These are phyloP conservation scores for Fusarium praegraminearum DNA, from an alignment of 2,329 filamentous ascomycete species.

Conservation along the genomic window DNA sequence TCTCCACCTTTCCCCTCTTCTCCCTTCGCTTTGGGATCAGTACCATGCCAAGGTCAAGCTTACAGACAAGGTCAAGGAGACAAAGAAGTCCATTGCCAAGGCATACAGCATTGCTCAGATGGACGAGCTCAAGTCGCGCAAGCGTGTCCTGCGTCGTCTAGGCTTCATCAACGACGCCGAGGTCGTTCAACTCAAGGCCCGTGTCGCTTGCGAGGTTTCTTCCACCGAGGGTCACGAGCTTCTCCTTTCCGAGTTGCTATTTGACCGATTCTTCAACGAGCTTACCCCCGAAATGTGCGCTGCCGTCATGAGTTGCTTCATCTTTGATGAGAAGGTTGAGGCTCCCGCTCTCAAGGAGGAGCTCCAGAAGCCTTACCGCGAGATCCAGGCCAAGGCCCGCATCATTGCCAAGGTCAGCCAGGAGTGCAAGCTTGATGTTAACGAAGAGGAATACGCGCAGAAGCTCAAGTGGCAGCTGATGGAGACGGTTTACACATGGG, in stretches of 20 bases:
- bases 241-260: constrained; percentile 90
- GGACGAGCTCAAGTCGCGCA: constrained; percentile 95
- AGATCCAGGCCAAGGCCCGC: constrained; percentile 88
- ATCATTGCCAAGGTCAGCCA: constrained; percentile 92
- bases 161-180: constrained; percentile 96
- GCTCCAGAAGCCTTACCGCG: constrained; percentile 84
- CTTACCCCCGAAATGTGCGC: constrained; percentile 89
- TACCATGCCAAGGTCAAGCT: constrained; percentile 85
- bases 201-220: constrained; percentile 97
- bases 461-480: constrained; percentile 95
- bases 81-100: constrained; percentile 87
- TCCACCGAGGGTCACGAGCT: constrained; percentile 92
- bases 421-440: constrained; percentile 93
- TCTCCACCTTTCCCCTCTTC: constrained; percentile 87
- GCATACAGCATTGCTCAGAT: constrained; percentile 91
- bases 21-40: constrained; percentile 87
- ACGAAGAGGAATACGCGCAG: constrained; percentile 92
- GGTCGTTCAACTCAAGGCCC: constrained; percentile 95
- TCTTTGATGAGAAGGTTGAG: constrained; percentile 96
- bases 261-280: constrained; percentile 98
- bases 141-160: constrained; percentile 91
- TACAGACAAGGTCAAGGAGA: constrained; percentile 82
- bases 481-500: constrained; percentile 95
- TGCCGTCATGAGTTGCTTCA: constrained; percentile 89
- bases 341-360: constrained; percentile 83